Conservation (phyloP, 148 eudicot genomes). For the Mesembryanthemum crystallinum region DNA sequence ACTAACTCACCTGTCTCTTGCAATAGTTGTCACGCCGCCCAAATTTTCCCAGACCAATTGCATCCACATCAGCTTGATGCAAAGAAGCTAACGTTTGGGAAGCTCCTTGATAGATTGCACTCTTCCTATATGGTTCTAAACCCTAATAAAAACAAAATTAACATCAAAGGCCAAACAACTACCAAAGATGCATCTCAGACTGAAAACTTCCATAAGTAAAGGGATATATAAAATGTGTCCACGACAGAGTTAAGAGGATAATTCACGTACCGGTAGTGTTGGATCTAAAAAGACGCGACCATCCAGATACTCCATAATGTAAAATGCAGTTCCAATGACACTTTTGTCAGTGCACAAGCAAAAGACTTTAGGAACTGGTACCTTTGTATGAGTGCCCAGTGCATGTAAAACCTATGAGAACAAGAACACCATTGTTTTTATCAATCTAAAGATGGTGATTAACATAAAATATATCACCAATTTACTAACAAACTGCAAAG, state of each 20-base stretch:
- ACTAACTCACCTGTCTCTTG: slow-evolving; percentile 67
- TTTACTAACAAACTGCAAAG: not conserved
- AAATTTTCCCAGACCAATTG: slow-evolving; percentile 69
- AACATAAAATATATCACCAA: not conserved
- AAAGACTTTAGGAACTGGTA: slow-evolving; percentile 88
- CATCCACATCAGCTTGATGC: slow-evolving; percentile 75
- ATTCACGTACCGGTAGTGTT: slow-evolving; percentile 59
- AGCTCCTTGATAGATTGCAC: slow-evolving; percentile 57
- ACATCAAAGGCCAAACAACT: not conserved
- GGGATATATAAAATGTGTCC: not conserved
- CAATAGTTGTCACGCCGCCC: slow-evolving; percentile 83
- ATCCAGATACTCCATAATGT: slow-evolving; percentile 93
- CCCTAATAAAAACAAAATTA: slow-evolving; percentile 42
- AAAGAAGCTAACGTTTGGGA: slow-evolving; percentile 78
- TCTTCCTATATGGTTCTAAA: slow-evolving; percentile 56
- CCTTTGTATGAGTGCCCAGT: slow-evolving; percentile 61
- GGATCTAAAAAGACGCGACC: slow-evolving; percentile 87
- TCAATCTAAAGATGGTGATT: not conserved
- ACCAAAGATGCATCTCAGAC: not conserved
- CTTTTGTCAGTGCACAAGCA: slow-evolving; percentile 80
- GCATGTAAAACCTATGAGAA: slow-evolving; percentile 71
- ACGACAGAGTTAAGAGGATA: not conserved
- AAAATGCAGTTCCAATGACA: slow-evolving; percentile 91
- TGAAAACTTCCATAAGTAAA: not conserved
- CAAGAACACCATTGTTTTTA: not conserved